Evolutionary conservation across 768 basidiomycete species (phyloP).

Genomic region (Leccinum broughii): DNA sequence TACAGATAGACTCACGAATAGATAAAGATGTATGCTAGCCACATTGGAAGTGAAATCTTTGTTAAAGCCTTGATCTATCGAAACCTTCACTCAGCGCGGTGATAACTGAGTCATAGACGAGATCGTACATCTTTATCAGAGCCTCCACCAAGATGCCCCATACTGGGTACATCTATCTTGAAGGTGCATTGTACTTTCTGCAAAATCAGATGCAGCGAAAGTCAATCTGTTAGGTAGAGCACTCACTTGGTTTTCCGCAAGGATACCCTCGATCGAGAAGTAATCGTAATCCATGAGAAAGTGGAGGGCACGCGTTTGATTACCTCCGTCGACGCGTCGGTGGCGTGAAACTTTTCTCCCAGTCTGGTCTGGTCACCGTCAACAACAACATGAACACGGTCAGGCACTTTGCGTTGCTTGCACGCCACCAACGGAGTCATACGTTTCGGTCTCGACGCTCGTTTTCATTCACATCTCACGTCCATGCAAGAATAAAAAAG

Average conservation of each 20-base stretch:
- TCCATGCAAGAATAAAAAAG: slow-evolving; percentile 30
- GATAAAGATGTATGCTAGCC: slow-evolving; percentile 86
- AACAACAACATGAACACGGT: slow-evolving; percentile 24
- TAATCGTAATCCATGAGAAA: slow-evolving; percentile 83
- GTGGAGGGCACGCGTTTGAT: neutral
- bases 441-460: slow-evolving; percentile 22
- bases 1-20: slow-evolving; percentile 53
- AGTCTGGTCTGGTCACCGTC: neutral
- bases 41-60: slow-evolving; percentile 84
- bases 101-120: neutral
- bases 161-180: slow-evolving; percentile 76
- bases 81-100: slow-evolving; percentile 10
- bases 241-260: slow-evolving; percentile 84
- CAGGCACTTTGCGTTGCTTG: slow-evolving; percentile 16
- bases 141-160: slow-evolving; percentile 90
- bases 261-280: slow-evolving; percentile 87
- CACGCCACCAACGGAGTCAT: slow-evolving; percentile 14
- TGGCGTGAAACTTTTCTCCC: slow-evolving; percentile 15
- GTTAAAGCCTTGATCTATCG: slow-evolving; percentile 70
- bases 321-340: slow-evolving; percentile 17
- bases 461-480: slow-evolving; percentile 31
- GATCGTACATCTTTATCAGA: slow-evolving; percentile 74
- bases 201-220: neutral
- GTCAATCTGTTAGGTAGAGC: neutral
- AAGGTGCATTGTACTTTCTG: slow-evolving; percentile 96